Evolutionary conservation across 2,329 filamentous ascomycete species (phyloP), one percentile per base, ranked within the genome.

Genomic region (Ophidiomyces ophidiicola): DNA sequence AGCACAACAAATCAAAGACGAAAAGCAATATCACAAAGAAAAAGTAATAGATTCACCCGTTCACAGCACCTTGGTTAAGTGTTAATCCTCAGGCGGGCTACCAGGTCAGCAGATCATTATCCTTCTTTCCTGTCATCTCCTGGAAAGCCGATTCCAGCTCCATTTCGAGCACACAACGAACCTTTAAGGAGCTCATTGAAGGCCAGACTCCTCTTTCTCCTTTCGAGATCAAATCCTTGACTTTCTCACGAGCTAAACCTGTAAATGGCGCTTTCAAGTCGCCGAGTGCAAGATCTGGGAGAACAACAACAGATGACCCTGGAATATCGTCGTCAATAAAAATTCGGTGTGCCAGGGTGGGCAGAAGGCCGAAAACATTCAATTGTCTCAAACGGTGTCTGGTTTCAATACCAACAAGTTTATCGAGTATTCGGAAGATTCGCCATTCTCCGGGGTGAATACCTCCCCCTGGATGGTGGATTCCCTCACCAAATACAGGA

Each of bases 191-290:
- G 21, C 78, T 78, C 2, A 94, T 76, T 2, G 85, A 83, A 0
- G 87, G 88, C 87, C 88, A 96, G 0, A 94, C 85, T 48, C 82
- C 87, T 45, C 78, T 67, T 61, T 96, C 88, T 1, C 88, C 88
- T 39, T 80, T 72, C 21, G 78, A 60, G 39, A 92, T 86, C 88
- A 87, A 94, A 50, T 88, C 82, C 42, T 84, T 76, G 3, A 94
- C 64, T 6, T 76, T 78, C 43, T 80, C 75, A 36, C 74, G 69
- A 0, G 80, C 88, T 1, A 86, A 86, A 20, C 23, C 10, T 57
- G 92, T 82, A n/a, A 94, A 70, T 23, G 94, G 63, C 23, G 80
- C 73, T 29, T 79, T 64, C 54, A 93, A 85, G 59, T 94, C 87
- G 0, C 66, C 60, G 0, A 77, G 64, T 3, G 74, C 75, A 3